Evolutionary conservation across 805 yeast species (phyloP), one percentile per base, ranked within the genome.

Genomic region (Vanderwaltozyma tropicalis): DNA sequence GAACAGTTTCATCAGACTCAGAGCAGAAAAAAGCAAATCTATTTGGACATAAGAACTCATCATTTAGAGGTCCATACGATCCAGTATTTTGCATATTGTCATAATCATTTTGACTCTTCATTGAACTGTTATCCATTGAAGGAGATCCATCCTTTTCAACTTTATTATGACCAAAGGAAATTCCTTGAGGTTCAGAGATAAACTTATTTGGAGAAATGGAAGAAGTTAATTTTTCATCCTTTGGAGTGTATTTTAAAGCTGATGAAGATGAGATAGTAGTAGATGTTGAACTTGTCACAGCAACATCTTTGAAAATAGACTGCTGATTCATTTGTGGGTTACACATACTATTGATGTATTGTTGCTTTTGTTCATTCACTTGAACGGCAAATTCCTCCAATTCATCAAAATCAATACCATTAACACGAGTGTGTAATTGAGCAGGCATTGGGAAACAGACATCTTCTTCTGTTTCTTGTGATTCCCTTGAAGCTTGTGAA

Each of bases 381-480:
- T 74, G 80, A 37, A 67, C 67, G 31, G 81, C 76, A 53, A 81
- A 85, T 48, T 82, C 92, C 41, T 85, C 95, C 47, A 89, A 72
- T 52, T 87, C 96, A 52, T 78, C 86, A 52, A 89, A 86, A 60
- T 89, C 95, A 47, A 92, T 84, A 14, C 95, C 96, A 42, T 77
- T 78, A 31, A 74, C 64, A 35, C 74, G 66, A 12, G 68, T 66
- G 40, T 71, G 75, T 42, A 80, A 80, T 36, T 50, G 53, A 4
- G 83, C 78, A 35, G 76, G 64, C 85, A 86, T 80, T 2, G 97
- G 97, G 62, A 88, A 88, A 67, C 97, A 89, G 32, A 89, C 98
- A 71, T 89, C 97, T 55, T 86, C 96, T 53, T 89, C 97, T 0
- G 95, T 86, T 54, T 87, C 96, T 49, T 84, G 94, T 4, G 88